Base-by-base conservation (phyloP, 1,284 basidiomycete species). In the Tranzscheliella williamsii region DNA sequence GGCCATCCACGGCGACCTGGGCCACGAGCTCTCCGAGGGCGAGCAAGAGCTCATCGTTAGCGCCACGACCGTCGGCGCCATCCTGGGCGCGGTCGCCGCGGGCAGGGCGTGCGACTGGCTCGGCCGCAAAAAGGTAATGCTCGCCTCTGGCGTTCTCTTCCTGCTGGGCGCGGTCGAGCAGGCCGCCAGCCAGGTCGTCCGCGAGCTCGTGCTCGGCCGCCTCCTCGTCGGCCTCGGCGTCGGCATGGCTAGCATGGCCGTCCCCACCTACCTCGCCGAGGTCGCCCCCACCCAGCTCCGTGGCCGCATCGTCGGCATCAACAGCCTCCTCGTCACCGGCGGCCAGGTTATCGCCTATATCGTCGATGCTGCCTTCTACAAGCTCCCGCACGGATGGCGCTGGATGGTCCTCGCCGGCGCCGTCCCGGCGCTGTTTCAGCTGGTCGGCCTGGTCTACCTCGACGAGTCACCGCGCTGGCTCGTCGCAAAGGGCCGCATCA, bases 391-490 rank as follows among this genome's bases (percentile, higher is more conserved):
- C 22, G 64, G 64, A 4, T 73, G 72, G 72, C 37, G 72, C 9
- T 73, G 66, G 65, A 73, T 73, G 72, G 65, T 67, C 11, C 45
- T 72, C 4, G 55, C 50, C 4, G 67, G 64, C 4, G 62, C 55
- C 5, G 24, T 69, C 7, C 71, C 71, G 4, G 71, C 71, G 5
- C 21, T 72, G 2, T 46, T 65, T 4, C 71, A 73, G 43, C 47
- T 73, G 24, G 44, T 68, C 0, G 67, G 70, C 4, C 58, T 73
- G 42, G 39, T 70, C 38, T 68, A 68, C 20, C 38, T 73, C 12
- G 70, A 73, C 26, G 71, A 73, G 44, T 60, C 53, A 17, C 71
- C 71, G 15, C 38, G 70, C 15, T 73, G 71, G 71, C 53, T 70
- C 13, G 50, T 70, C 7, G 54, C 50, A 9, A 33, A 47, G 6